Evolutionary conservation across 1,284 basidiomycete species (phyloP).

Genomic region (Cryptococcus deneoformans): DNA sequence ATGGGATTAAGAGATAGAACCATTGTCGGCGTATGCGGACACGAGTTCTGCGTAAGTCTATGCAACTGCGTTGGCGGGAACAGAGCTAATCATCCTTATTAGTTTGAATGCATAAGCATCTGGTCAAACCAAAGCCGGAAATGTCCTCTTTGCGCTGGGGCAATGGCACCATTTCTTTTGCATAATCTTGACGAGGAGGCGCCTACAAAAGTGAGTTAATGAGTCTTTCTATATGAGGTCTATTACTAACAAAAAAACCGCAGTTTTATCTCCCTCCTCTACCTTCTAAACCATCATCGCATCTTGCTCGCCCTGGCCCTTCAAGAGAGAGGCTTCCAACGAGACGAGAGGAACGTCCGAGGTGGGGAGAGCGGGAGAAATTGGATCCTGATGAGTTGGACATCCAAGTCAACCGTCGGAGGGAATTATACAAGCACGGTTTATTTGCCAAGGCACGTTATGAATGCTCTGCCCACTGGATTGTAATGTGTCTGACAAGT

Average conservation of each 20-base stretch:
- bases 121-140: conserved; percentile 66
- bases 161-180: conserved; percentile 71
- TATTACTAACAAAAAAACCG: background rate
- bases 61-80: background rate
- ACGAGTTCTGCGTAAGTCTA: conserved; percentile 61
- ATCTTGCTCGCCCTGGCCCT: conserved; percentile 11
- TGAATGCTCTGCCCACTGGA: background rate
- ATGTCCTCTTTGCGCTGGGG: conserved; percentile 76
- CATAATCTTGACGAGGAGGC: conserved; percentile 55
- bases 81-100: conserved; percentile 6
- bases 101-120: conserved; percentile 78
- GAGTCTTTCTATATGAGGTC: background rate
- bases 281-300: conserved; percentile 30
- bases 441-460: conserved; percentile 72
- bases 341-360: background rate
- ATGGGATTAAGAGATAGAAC: conserved; percentile 71
- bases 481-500: background rate
- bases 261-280: conserved; percentile 70
- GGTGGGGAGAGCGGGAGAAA: conserved; percentile 43
- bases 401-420: conserved; percentile 58
- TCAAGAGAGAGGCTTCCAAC: conserved; percentile 13
- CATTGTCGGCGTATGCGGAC: conserved; percentile 73
- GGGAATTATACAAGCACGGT: conserved; percentile 67
- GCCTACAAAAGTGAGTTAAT: conserved; percentile 41
- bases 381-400: conserved; percentile 64